Evolutionary conservation across 208 protist species (phyloP), one percentile per base, ranked within the genome.

Genomic region (Leishmania arabica): DNA sequence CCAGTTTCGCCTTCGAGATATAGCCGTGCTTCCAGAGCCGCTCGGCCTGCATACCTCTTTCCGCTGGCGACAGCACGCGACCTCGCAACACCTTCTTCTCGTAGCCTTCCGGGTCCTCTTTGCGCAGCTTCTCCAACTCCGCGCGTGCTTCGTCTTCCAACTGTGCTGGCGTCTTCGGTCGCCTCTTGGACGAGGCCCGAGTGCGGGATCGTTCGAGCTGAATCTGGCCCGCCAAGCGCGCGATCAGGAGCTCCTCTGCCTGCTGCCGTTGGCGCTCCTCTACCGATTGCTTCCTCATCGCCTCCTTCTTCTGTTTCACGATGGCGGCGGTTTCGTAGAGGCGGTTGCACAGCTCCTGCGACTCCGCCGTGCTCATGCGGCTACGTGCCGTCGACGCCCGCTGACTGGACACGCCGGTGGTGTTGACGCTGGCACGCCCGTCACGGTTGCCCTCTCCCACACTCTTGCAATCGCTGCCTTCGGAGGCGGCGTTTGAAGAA

Each of bases 211-310:
- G 83, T 19, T 91, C 53, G 3, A 84, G 72, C 69, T 91, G 81
- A 75, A 95, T 66, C 49, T 86, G 83, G 34, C 84, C 85, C 53
- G 86, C 72, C 42, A 95, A 88, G 11, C 92, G 91, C 0, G 75
- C 84, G 7, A 90, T 80, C 9, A 95, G 80, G n/a, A 92, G 73
- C 65, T 91, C 91, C 69, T 95, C 89, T 7, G 88, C 51, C 58
- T 95, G 87, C n/a, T 81, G 80, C 42, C 85, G 69, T 66, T 88
- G 85, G 40, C 84, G 70, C 73, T 92, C 80, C 53, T 85, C 64
- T 65, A 75, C 54, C 3, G 78, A 80, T 66, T 79, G 45, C 62
- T 80, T 84, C 0, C 13, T 40, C 49, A 47, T 31, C 68, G 89
- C 86, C 53, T 90, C 76, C 53, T 82, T 69, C 27, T 64, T 68